A percentile compares a stretch with the other conserved stretches of the same genome.
Evolutionary conservation across 2,329 filamentous ascomycete species (phyloP).

Genomic region (Pseudopyricularia cyperi): DNA sequence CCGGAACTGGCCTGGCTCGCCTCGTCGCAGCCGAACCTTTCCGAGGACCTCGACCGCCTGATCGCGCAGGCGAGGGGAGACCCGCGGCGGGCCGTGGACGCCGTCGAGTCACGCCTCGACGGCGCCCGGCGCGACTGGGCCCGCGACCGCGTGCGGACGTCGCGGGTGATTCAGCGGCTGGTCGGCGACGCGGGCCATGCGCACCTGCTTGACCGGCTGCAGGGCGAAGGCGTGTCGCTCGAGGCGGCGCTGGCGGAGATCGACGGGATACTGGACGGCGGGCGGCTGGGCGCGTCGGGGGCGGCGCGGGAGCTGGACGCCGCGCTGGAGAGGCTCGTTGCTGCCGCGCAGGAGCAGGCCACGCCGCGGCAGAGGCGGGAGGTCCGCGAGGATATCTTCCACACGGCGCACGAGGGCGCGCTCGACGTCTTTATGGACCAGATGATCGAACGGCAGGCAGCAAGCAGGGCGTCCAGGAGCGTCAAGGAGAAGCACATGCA

Average conservation of each 20-base stretch:
- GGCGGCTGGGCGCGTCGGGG: conserved; percentile 4
- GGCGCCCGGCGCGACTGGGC: conserved; percentile 40
- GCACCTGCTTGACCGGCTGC: conserved; percentile 1
- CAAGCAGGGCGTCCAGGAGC: conserved; percentile 8
- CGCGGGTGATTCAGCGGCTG: conserved; percentile 9
- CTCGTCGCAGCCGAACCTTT: conserved; percentile 30
- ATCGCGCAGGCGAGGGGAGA: conserved; percentile 33
- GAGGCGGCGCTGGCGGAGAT: conserved; percentile 8
- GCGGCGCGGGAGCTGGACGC: neutral
- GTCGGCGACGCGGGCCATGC: conserved; percentile 8
- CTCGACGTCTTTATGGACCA: conserved; percentile 7
- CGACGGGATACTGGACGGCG: conserved; percentile 3
- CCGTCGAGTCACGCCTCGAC: conserved; percentile 35
- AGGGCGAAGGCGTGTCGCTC: conserved; percentile 7
- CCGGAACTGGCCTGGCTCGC: conserved; percentile 37
- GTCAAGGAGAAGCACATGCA: conserved; percentile 13
- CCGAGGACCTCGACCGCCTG: conserved; percentile 33
- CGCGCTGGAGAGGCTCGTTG: neutral
- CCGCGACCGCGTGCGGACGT: conserved; percentile 10
- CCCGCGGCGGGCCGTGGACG: conserved; percentile 27
- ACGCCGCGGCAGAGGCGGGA: neutral
- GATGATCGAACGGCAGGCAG: conserved; percentile 4
- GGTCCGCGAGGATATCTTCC: neutral
- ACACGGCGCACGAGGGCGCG: conserved; percentile 4
- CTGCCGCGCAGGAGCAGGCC: conserved; percentile 4